phyloP scores from a whole-genome alignment of 306 rosid species.

The Astragalus membranaceus region DNA sequence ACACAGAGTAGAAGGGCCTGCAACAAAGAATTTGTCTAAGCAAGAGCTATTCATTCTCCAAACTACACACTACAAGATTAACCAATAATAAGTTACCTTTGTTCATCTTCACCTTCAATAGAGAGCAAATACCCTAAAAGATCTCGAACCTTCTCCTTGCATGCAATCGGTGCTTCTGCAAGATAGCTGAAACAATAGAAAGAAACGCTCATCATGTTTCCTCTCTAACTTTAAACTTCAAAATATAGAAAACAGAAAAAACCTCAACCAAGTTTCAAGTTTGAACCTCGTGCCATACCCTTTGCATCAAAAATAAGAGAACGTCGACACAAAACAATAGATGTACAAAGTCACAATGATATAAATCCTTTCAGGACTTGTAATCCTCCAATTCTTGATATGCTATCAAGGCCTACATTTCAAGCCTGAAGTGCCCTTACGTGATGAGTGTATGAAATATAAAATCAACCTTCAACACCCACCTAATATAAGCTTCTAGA shows the following conservation, averaged over 20 bases:
- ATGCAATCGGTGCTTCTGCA: conserved; percentile 85
- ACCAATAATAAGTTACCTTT: conserved; percentile 44
- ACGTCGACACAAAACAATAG: background rate
- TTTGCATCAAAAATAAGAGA: background rate
- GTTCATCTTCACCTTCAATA: conserved; percentile 82
- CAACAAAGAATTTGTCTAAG: conserved; percentile 19
- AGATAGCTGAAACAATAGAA: conserved; percentile 72
- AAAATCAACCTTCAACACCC: background rate
- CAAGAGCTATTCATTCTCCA: conserved; percentile 12
- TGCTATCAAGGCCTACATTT: background rate
- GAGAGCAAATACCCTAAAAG: conserved; percentile 74
- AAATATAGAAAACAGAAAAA: background rate
- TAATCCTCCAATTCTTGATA: background rate
- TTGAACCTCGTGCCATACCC: background rate
- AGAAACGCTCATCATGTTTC: background rate
- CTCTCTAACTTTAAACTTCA: background rate
- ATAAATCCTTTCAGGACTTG: background rate
- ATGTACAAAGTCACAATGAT: background rate
- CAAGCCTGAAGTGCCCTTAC: background rate
- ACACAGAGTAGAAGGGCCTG: conserved; percentile 77
- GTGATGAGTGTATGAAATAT: background rate
- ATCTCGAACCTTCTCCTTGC: conserved; percentile 65
- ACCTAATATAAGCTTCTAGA: conserved; percentile 1
- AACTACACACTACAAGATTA: background rate
- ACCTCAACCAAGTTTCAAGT: background rate